phyloP scores from a whole-genome alignment of 768 basidiomycete species.

The Pleurotus salmoneostramineus region DNA sequence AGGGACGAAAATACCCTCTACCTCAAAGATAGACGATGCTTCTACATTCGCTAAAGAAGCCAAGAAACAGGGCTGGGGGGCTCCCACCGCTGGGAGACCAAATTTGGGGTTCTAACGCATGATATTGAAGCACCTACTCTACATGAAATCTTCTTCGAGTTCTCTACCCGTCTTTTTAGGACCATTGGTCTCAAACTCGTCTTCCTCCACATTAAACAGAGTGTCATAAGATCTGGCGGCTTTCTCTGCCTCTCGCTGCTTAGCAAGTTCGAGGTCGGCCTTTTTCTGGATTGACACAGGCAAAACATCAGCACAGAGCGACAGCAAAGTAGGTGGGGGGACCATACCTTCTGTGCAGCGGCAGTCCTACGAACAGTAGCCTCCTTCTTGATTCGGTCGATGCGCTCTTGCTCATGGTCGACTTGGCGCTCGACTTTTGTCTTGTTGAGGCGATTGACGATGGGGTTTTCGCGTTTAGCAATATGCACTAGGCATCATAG shows the following conservation, averaged over 20 bases:
- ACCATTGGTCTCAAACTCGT: constrained; percentile 34
- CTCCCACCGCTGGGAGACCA: constrained; percentile 19
- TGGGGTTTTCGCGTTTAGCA: constrained; percentile 75
- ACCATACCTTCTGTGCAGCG: constrained; percentile 63
- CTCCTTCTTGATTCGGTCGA: constrained; percentile 80
- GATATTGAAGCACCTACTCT: neutral
- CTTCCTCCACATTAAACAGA: constrained; percentile 65
- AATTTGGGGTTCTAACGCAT: constrained; percentile 13
- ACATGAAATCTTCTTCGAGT: constrained; percentile 90
- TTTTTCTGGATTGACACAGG: constrained; percentile 52
- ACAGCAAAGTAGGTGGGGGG: neutral
- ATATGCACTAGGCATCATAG: constrained; percentile 60
- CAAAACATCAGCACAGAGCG: neutral
- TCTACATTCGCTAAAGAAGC: constrained; percentile 17
- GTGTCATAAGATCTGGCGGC: constrained; percentile 83
- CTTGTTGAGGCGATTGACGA: constrained; percentile 92
- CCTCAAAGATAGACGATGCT: neutral
- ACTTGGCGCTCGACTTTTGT: constrained; percentile 83
- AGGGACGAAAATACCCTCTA: neutral
- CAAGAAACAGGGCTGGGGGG: constrained; percentile 18
- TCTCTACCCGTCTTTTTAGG: constrained; percentile 63
- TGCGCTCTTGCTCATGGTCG: constrained; percentile 86
- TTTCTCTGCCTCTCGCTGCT: constrained; percentile 80
- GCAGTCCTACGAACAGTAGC: constrained; percentile 56
- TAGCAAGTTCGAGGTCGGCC: constrained; percentile 71